These are phyloP conservation scores for Bjerkandera adusta DNA, from an alignment of 1,284 basidiomycete genomes.

Conservation along the genomic window DNA sequence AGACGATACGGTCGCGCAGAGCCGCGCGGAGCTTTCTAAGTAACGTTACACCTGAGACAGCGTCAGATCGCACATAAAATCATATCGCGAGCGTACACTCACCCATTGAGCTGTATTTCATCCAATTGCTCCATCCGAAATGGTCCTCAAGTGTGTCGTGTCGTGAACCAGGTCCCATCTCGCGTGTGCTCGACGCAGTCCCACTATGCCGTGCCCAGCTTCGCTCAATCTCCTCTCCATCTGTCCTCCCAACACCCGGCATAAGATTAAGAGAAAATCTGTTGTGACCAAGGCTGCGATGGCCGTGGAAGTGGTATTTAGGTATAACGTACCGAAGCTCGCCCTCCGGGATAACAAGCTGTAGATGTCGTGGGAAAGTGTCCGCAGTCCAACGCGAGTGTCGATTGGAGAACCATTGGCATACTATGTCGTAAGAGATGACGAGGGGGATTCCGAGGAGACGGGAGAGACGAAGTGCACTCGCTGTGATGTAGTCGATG, in stretches of 20 bases:
- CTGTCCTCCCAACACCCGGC: conserved; percentile 17
- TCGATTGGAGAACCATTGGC: neutral
- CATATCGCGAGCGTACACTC: no score
- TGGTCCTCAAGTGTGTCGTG: conserved; percentile 16
- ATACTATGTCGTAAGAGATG: conserved; percentile 5
- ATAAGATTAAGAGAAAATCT: conserved; percentile 17
- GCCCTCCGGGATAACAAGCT: conserved; percentile 4
- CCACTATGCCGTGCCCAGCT: conserved; percentile 19
- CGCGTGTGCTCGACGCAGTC: conserved; percentile 13
- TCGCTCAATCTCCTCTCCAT: conserved; percentile 24
- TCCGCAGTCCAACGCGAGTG: neutral
- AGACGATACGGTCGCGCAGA: no score
- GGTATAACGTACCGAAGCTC: conserved; percentile 7
- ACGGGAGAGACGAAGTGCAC: conserved; percentile 9
- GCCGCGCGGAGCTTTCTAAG: no score
- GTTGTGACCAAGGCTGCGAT: neutral
- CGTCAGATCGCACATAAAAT: no score
- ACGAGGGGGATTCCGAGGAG: neutral
- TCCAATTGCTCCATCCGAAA: conserved; percentile 13
- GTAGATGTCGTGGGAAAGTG: neutral
- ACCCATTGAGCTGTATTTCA: conserved; percentile 10
- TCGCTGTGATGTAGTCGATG: conserved; percentile 20
- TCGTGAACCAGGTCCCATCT: conserved; percentile 18
- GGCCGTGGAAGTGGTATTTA: conserved; percentile 14
- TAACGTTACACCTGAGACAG: no score